A percentile compares a stretch with the other conserved stretches of the same genome.
phyloP scores from a whole-genome alignment of 208 protist species.

The Acanthamoeba lenticulata region DNA sequence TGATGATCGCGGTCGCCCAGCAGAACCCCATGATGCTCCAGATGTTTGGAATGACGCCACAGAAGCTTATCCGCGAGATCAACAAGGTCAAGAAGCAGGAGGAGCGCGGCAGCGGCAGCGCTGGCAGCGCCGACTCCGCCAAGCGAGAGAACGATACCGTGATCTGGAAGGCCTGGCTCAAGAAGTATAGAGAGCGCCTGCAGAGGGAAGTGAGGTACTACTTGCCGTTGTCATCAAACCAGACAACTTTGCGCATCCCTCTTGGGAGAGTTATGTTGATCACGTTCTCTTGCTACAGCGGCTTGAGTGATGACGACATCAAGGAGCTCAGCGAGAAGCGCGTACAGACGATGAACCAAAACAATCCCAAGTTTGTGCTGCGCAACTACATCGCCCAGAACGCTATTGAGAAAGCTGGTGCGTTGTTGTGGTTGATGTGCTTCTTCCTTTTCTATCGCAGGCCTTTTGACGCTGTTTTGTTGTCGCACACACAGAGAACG shows the following conservation, averaged over 20 bases:
- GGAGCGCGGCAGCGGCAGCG: neutral
- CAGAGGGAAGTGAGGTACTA: neutral
- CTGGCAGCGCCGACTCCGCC: neutral
- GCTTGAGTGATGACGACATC: neutral
- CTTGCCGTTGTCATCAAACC: too few relatives aligned
- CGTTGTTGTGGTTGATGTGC: neutral
- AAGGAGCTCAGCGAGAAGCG: conserved; percentile 3
- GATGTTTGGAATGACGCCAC: conserved; percentile 25
- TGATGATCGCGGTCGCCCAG: conserved; percentile 38
- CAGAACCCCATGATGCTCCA: conserved; percentile 44
- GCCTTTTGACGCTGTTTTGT: neutral
- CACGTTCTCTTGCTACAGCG: neutral
- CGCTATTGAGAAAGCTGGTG: conserved; percentile 61
- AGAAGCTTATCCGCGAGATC: conserved; percentile 47
- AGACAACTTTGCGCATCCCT: too few relatives aligned
- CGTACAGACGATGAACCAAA: conserved; percentile 49
- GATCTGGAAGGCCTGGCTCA: conserved; percentile 35
- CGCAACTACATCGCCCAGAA: conserved; percentile 68
- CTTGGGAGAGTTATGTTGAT: too few relatives aligned
- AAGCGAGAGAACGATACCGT: conserved; percentile 19
- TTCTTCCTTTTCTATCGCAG: neutral
- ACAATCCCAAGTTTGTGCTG: conserved; percentile 64
- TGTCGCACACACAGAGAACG: neutral
- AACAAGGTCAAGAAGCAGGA: conserved; percentile 58
- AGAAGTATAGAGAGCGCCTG: neutral